Evolutionary conservation across 2,329 filamentous ascomycete species (phyloP).

Genomic region (Trichoderma harzianum): DNA sequence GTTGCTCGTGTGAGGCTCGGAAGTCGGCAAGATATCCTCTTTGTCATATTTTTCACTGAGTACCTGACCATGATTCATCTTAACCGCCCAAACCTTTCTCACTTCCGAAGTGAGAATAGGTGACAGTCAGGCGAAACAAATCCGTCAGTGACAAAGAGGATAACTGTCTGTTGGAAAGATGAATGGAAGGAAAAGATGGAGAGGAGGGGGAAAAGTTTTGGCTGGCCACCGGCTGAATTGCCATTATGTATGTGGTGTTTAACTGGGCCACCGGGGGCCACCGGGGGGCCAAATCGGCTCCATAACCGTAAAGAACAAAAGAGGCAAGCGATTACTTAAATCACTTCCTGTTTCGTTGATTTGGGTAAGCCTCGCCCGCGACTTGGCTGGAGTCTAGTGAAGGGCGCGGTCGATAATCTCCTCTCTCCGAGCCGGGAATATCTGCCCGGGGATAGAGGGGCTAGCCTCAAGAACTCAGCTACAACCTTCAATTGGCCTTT

Average conservation of each 20-base stretch:
- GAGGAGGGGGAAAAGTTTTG: background rate
- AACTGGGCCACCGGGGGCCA: background rate
- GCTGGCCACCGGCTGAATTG: background rate
- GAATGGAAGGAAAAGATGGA: background rate
- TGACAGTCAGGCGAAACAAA: background rate
- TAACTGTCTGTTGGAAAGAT: background rate
- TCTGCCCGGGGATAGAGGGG: background rate
- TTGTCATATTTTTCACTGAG: background rate
- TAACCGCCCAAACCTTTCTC: background rate
- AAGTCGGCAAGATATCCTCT: background rate
- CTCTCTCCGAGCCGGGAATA: background rate
- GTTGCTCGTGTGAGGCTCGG: background rate
- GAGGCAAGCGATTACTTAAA: background rate
- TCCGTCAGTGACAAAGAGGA: background rate
- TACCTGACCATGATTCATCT: background rate
- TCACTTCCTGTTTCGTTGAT: background rate
- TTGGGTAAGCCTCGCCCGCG: background rate
- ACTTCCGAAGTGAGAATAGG: background rate
- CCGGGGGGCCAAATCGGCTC: background rate
- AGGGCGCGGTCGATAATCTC: background rate
- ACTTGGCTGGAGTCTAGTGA: background rate
- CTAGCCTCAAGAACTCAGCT: background rate
- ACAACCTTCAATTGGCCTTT: background rate
- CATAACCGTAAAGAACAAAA: background rate
- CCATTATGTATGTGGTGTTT: background rate